Evolutionary conservation across 164 flowering plant genomes (phyloP), one percentile per base, ranked within the genome.

Genomic region (Vitis rupestris): DNA sequence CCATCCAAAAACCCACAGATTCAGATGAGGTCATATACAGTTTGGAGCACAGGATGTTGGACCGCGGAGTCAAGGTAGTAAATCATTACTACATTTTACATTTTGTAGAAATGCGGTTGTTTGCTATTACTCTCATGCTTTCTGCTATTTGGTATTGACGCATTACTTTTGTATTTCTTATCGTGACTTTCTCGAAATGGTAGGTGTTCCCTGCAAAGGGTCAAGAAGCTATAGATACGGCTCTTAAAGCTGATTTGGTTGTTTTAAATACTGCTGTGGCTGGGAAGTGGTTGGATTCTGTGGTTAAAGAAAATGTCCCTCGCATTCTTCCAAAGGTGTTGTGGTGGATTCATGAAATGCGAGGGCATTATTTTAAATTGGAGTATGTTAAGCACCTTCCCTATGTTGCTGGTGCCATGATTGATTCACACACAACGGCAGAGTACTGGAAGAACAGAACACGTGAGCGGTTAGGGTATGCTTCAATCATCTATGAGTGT

Each of bases 311-410:
- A 54, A 82, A 87, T 80, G 90, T 90, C 61, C 77, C 89, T 70
- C 87, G 54, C 57, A 87, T 93, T 73, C 95, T 91, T 75, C 97
- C 97, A 16, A 96, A 96, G 81, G 84, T 93, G 68, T 81, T 96
- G 75, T 96, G 99, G 99, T 96, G 99, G 99, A 96, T 96, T 77
- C 99, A 93, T 85, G 99, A 96, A 81, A 96, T 96, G 99, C 84
- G 99, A 64, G 99, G 99, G 56, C 97, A 95, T 79, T 95, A 95
- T 77, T 95, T 91, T 83, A 93, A 85, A 71, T 15, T 86, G 78
- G 97, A 91, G 69, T 93, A 83, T 70, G 97, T 95, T 51, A 93
- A 91, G 86, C 91, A 96, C 86, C 97, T 96, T 70, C 99, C 99
- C 44, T 37, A 37, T 16, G 99, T 93, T 83, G 97, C 98, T 50